Conservation (phyloP, 2,329 filamentous ascomycete genomes). For the Colletotrichum tanaceti region DNA sequence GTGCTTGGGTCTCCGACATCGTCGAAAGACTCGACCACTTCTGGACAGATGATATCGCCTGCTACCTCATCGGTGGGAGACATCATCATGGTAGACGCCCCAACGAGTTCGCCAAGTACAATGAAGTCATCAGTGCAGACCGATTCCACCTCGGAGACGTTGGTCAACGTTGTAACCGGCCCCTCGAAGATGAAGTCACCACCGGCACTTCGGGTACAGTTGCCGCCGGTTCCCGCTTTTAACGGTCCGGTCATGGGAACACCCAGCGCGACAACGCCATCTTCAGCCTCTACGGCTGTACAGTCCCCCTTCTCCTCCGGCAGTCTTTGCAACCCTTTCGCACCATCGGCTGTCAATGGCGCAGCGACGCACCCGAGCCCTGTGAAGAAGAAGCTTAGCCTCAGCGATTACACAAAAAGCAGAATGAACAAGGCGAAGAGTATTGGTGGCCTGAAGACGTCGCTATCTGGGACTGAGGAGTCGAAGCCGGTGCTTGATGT, state of each 20-base stretch:
- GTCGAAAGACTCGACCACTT: constrained; percentile 40
- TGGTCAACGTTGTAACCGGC: constrained; percentile 37
- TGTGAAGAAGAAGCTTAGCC: constrained; percentile 74
- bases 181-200: constrained; percentile 46
- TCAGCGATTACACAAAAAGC: constrained; percentile 74
- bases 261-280: constrained; percentile 57
- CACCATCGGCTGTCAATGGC: constrained; percentile 56
- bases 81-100: constrained; percentile 48
- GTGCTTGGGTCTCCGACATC: constrained; percentile 26
- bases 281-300: constrained; percentile 57
- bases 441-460: constrained; percentile 28
- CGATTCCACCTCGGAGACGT: constrained; percentile 2
- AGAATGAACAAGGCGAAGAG: constrained; percentile 62
- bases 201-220: constrained; percentile 64
- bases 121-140: constrained; percentile 18
- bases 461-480: constrained; percentile 50
- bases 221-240: constrained; percentile 67
- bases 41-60: constrained; percentile 26
- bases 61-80: constrained; percentile 42
- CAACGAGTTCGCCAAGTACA: constrained; percentile 45
- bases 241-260: constrained; percentile 52
- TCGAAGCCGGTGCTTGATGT: constrained; percentile 51
- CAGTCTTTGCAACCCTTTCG: constrained; percentile 57
- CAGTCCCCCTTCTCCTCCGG: constrained; percentile 64
- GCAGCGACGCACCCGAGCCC: constrained; percentile 65